Evolutionary conservation across 208 protist genomes (phyloP), one percentile per base, ranked within the genome.

Genomic region (Acanthamoeba lenticulata): DNA sequence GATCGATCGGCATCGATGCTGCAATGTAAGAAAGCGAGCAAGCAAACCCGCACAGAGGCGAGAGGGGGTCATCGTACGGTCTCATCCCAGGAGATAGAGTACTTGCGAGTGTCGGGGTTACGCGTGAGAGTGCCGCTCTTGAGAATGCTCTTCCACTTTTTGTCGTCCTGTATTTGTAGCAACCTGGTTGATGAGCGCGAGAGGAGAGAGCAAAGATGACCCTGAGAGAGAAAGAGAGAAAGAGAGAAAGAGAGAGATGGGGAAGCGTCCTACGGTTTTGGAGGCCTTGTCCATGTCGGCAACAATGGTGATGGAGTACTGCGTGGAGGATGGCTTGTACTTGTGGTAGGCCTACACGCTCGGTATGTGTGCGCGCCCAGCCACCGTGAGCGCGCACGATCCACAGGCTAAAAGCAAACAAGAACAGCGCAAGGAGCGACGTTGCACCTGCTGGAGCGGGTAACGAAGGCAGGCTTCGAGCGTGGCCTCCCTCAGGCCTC

Each of bases 251-350:
- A 21, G 67, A 77, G 36, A 17, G 21, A 19, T 27, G 69, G 36
- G 13, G 5, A n/a, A 79, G n/a, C 11, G n/a, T 9, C 5, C 21
- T 44, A 42, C 38, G 29, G 38, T 49, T 45, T 95, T 95, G 47
- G 94, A 96, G 24, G 42, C 81, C 52, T 91, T 42, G 72, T 96
- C 95, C 60, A 94, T 92, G 57, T 96, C 95, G 13, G 94, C 49
- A 36, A 96, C 52, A 29, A 96, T 95, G 67, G 55, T 65, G 65
- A 96, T 88, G 45, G 27, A 36, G 47, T 88, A 88, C 15, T 88
- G 79, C 27, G 45, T 60, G 7, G 45, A 62, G 0, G 42, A 24
- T 7, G 79, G 45, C 44, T 32, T 60, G 79, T 88, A 88, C 79
- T 88, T 88, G 79, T 88, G 79, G 36, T 62, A 88, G 17, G 79